These are phyloP conservation scores for Suillus spraguei DNA, from an alignment of 768 basidiomycete species.

Conservation along the genomic window DNA sequence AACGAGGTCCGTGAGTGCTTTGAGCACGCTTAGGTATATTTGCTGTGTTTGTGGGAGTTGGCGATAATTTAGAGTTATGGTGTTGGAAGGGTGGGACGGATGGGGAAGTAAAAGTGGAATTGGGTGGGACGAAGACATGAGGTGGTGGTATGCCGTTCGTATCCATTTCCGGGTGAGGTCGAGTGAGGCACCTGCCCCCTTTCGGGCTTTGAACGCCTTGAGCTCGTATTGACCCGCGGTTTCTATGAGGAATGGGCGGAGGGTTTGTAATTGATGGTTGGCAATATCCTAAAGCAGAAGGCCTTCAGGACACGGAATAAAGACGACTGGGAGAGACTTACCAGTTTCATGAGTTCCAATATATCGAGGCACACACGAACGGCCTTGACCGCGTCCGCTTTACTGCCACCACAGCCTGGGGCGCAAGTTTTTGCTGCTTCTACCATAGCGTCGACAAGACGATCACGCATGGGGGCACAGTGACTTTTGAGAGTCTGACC, in stretches of 20 bases:
- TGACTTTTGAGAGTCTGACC: constrained; percentile 85
- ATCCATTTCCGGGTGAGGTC: constrained; percentile 69
- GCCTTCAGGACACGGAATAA: constrained; percentile 20
- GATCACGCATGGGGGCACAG: constrained; percentile 93
- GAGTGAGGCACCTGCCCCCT: constrained; percentile 47
- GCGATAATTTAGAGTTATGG: constrained; percentile 48
- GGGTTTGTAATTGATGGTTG: constrained; percentile 90
- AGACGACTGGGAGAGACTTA: constrained; percentile 42
- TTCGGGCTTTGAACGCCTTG: constrained; percentile 69
- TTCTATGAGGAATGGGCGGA: constrained; percentile 88
- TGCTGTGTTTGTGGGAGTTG: constrained; percentile 44
- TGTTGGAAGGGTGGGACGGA: constrained; percentile 43
- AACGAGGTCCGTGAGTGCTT: constrained; percentile 65
- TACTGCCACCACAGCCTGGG: constrained; percentile 54
- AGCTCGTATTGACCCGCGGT: constrained; percentile 81
- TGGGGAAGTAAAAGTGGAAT: constrained; percentile 35
- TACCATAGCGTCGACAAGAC: constrained; percentile 83
- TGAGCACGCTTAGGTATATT: constrained; percentile 56
- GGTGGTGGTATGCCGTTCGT: constrained; percentile 50
- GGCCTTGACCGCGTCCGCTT: constrained; percentile 68
- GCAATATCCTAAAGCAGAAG: constrained; percentile 77
- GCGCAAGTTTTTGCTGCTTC: constrained; percentile 61
- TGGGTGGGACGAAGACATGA: constrained; percentile 37
- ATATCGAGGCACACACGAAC: constrained; percentile 87
- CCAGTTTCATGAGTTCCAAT: constrained; percentile 94